Base-by-base conservation (phyloP, 768 basidiomycete species). In the Phanerodontia chrysosporium region DNA sequence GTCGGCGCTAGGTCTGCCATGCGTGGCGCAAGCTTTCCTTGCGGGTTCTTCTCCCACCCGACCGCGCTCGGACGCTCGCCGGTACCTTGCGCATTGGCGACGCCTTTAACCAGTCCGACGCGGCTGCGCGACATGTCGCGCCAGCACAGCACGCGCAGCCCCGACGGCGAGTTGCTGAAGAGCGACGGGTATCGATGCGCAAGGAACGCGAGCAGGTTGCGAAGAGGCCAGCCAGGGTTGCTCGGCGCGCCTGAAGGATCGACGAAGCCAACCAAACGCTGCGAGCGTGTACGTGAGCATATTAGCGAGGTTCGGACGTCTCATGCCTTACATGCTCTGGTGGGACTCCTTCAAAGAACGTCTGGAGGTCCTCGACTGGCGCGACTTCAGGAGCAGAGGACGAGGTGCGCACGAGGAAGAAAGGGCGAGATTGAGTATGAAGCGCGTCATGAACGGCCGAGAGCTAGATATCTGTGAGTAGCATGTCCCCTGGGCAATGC, bases 31-130 rank as follows among this genome's bases (percentile, higher is more conserved):
- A 98, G 78, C 67, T 95, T 95, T 21, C 94, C 95, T 67, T 83
- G 83, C 21, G 77, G 80, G 71, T 93, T 95, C 78, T 92, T 92
- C 76, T 98, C 96, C 97, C 97, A 99, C 6, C 96, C 97, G 0
- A 96, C 89, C 0, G 92, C 89, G 9, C 75, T 74, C 0, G 90
- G 89, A 49, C 67, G 68, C 24, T 46, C 68, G 9, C 51, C 49
- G 24, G 57, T 56, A 35, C 21, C 66, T 67, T 48, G 66, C 51
- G 45, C 44, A 42, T 59, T 62, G 28, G 63, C 64, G 18, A 71
- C 73, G 28, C 76, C 68, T 18, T 68, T 69, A 1, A 91, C 67
- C 16, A 78, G 65, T 0, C 88, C 90, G 49, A 86, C 76, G 27
- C 84, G 82, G 61, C 86, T 88, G 70, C 80, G 87, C 83, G 85